These are phyloP conservation scores for Cutaneotrichosporon cyanovorans DNA, from an alignment of 1,284 basidiomycete genomes.

Conservation along the genomic window DNA sequence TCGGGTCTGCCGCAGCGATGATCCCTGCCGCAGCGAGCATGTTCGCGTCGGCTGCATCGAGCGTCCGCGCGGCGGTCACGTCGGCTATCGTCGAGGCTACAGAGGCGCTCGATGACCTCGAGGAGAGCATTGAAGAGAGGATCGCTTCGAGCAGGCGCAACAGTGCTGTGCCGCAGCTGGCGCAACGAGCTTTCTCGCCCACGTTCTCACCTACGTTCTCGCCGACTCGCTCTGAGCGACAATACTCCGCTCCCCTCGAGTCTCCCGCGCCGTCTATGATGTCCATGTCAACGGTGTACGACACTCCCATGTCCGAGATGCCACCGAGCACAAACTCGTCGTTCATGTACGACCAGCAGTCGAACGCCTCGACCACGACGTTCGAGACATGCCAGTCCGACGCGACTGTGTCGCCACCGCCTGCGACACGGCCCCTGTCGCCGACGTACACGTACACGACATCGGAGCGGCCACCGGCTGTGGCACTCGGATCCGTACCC, in stretches of 20 bases:
- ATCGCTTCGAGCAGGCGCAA: background rate
- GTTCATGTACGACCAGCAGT: background rate
- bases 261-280: background rate
- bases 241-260: no score
- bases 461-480: background rate
- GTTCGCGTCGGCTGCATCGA: conserved; percentile 1
- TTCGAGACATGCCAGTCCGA: conserved; percentile 1
- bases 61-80: conserved; percentile 2
- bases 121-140: conserved; percentile 1
- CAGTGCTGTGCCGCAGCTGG: background rate
- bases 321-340: conserved; percentile 4
- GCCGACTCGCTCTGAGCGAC: no score
- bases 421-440: background rate
- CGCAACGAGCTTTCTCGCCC: background rate
- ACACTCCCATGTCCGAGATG: conserved; percentile 1
- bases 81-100: conserved; percentile 3
- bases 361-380: conserved; percentile 2
- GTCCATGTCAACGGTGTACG: background rate
- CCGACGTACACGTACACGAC: conserved; percentile 1
- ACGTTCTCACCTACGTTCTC: no score
- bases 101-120: conserved; percentile 5
- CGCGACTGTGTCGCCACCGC: conserved; percentile 1
- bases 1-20: no score
- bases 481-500: background rate
- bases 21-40: background rate